Conservation (phyloP, 768 basidiomycete genomes). For the Trametes maxima region DNA sequence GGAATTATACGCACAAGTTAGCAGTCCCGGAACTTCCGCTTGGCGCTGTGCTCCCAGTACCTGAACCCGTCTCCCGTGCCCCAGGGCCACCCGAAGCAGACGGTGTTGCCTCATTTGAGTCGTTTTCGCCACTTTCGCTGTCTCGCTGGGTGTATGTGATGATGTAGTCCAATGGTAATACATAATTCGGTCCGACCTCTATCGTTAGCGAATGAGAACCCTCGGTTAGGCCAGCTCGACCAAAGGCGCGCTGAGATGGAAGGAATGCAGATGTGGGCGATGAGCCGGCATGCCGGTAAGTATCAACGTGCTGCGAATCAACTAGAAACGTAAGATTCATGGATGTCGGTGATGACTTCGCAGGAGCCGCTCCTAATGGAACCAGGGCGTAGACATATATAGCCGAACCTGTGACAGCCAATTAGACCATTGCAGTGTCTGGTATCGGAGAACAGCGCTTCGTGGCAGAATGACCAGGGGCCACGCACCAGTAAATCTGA, state of each 20-base stretch:
- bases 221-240: constrained; percentile 37
- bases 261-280: constrained; percentile 33
- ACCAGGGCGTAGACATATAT: constrained; percentile 49
- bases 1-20: constrained; percentile 40
- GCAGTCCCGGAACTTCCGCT: constrained; percentile 27
- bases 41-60: constrained; percentile 26
- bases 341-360: constrained; percentile 37
- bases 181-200: constrained; percentile 45
- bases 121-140: background rate
- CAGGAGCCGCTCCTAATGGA: constrained; percentile 31
- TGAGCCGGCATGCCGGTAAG: constrained; percentile 37
- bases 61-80: constrained; percentile 21
- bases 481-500: constrained; percentile 35
- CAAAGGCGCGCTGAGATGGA: constrained; percentile 42
- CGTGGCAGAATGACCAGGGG: background rate
- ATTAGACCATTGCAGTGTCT: constrained; percentile 1
- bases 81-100: constrained; percentile 17
- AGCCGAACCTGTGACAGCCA: constrained; percentile 43
- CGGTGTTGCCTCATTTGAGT: constrained; percentile 22
- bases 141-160: constrained; percentile 40
- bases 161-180: constrained; percentile 53
- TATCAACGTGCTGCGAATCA: constrained; percentile 38
- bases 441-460: background rate
- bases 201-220: constrained; percentile 46
- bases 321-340: constrained; percentile 49